Evolutionary conservation across 495 filamentous ascomycete species (phyloP), one percentile per base, ranked within the genome.

Genomic region (Penicillium angulare): DNA sequence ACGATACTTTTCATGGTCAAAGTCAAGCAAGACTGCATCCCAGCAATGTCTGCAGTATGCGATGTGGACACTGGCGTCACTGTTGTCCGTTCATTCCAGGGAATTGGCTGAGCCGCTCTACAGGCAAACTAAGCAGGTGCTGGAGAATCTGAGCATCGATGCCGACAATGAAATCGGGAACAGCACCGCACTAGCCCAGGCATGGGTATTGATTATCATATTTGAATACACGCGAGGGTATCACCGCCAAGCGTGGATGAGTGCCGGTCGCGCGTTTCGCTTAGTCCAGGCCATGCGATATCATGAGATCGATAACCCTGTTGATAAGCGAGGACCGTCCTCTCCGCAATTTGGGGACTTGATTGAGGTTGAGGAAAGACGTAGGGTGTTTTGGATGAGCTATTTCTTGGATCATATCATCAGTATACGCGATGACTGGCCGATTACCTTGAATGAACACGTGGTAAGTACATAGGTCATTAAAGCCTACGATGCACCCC

Each of bases 311-410:
- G 79, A 81, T 31, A 54, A 31, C 24, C 57, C 65, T 8, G 18
- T 16, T 4, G 5, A 36, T 13, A 5, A 38, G 7, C n/a, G n/a
- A 6, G 43, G 33, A 1, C 7, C 34, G 3, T 32, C 27, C 5
- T 13, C 48, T 8, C 8, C 41, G 32, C 32, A 18, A 1, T 3
- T 21, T 43, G 44, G 6, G 16, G 52, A 59, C 23, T 39, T 48
- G 16, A 54, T 65, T 16, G 54, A 61, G 22, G 35, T 58, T 3
- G 79, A 82, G 46, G 76, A 79, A 47, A 67, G 66, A 50, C 64
- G 78, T 20, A 66, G 78, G 22, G 68, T 71, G 0, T 82, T 82
- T 50, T 82, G 79, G 79, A 67, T 81, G 45, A 75, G 78, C 0
- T 82, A 78, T 42, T 73, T 66, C 21, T 66, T 82, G 2, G 79